These are phyloP conservation scores for Polychytrium aggregatum DNA, from an alignment of 192 early-diverging fungal species.

Conservation along the genomic window DNA sequence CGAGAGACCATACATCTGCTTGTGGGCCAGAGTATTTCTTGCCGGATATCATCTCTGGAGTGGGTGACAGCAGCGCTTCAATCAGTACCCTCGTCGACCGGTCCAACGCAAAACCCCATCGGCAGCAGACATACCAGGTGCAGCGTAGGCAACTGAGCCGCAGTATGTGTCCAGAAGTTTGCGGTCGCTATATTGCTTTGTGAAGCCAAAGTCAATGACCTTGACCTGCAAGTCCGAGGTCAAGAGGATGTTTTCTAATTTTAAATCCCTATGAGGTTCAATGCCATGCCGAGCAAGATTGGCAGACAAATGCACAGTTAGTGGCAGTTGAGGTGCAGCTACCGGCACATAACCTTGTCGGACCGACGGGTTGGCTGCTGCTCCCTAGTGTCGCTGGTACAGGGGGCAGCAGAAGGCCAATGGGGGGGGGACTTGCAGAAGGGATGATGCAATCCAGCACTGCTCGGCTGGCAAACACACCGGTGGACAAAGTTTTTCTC, in stretches of 20 bases:
- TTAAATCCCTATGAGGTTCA: constrained; percentile 57
- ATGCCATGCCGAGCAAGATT: not conserved
- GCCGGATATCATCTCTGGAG: constrained; percentile 58
- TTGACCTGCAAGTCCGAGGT: constrained; percentile 81
- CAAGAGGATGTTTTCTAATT: constrained; percentile 89
- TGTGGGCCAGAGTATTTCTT: constrained; percentile 67
- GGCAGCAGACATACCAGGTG: constrained; percentile 51
- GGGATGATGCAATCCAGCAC: not conserved
- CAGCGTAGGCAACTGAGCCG: constrained; percentile 60
- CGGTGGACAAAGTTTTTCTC: constrained; percentile 39
- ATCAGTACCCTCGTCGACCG: too few species aligned
- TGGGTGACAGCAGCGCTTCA: too few species aligned
- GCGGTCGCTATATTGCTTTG: constrained; percentile 14
- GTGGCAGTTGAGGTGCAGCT: too few species aligned
- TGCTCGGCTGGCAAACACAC: too few species aligned
- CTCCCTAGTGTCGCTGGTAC: too few species aligned
- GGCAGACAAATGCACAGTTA: too few species aligned
- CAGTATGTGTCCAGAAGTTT: constrained; percentile 42
- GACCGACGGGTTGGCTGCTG: not conserved
- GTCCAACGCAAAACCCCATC: too few species aligned
- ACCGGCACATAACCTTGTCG: too few species aligned
- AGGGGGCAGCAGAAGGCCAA: too few species aligned
- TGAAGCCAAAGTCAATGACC: constrained; percentile 89
- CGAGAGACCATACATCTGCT: constrained; percentile 44
- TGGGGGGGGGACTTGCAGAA: not conserved